These are phyloP conservation scores for Spergularia azorica DNA, from an alignment of 179 eudicot genomes.

Conservation along the genomic window DNA sequence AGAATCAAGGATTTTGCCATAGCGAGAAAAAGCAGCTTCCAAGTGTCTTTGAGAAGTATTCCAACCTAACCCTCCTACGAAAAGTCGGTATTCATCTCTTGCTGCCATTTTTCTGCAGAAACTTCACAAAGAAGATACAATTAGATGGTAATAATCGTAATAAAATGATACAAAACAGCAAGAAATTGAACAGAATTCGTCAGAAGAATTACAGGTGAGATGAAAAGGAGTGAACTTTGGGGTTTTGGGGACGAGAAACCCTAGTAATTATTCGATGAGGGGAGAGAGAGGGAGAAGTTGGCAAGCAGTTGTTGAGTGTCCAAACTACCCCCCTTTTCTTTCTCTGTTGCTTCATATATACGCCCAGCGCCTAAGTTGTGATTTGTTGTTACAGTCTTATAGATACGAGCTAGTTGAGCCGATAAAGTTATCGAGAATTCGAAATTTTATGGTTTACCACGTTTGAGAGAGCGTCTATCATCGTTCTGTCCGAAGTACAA, in stretches of 20 bases:
- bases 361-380: too few species aligned
- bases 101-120: slow-evolving; percentile 33
- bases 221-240: not conserved
- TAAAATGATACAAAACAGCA: not conserved
- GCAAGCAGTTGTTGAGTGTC: not conserved
- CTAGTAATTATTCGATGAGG: not conserved
- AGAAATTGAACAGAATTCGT: not conserved
- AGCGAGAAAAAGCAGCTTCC: slow-evolving; percentile 43
- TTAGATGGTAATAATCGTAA: not conserved
- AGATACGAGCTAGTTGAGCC: too few species aligned
- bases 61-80: slow-evolving; percentile 54
- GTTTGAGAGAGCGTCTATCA: too few species aligned
- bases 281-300: not conserved
- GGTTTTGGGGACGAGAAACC: slow-evolving; percentile 19
- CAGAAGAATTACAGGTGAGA: not conserved
- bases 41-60: slow-evolving; percentile 48
- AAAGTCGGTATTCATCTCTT: slow-evolving; percentile 48
- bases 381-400: too few species aligned
- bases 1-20: slow-evolving; percentile 49
- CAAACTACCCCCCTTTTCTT: not conserved
- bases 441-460: too few species aligned
- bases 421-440: too few species aligned
- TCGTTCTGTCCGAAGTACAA: too few species aligned
- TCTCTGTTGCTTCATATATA: too few species aligned
- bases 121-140: not conserved